Conservation (phyloP, 2,329 filamentous ascomycete species). For the Geosmithia putterillii region DNA sequence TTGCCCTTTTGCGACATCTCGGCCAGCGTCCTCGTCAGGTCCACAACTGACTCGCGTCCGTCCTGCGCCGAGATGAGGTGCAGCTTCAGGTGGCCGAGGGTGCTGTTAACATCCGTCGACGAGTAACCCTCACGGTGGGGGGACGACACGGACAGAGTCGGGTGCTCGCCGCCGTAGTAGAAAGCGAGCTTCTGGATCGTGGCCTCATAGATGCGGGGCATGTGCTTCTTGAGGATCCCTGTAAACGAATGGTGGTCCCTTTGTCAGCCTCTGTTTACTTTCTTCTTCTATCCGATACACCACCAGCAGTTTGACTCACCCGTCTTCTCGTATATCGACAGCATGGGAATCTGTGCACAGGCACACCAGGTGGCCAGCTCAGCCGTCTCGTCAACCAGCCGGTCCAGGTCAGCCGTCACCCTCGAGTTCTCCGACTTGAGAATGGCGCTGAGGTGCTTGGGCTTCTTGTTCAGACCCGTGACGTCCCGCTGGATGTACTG, state of each 20-base stretch:
- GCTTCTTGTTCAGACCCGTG: slow-evolving; percentile 57
- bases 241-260: background rate
- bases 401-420: slow-evolving; percentile 64
- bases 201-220: slow-evolving; percentile 70
- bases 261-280: background rate
- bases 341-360: slow-evolving; percentile 71
- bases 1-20: slow-evolving; percentile 92
- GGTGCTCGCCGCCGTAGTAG: slow-evolving; percentile 72
- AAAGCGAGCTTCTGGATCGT: slow-evolving; percentile 69
- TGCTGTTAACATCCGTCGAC: slow-evolving; percentile 11
- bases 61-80: slow-evolving; percentile 81
- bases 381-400: slow-evolving; percentile 77
- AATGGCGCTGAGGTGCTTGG: slow-evolving; percentile 79
- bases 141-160: slow-evolving; percentile 48
- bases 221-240: slow-evolving; percentile 84
- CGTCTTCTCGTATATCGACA: slow-evolving; percentile 87
- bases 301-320: slow-evolving; percentile 39
- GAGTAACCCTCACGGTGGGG: slow-evolving; percentile 27
- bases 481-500: slow-evolving; percentile 87
- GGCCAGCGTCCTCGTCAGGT: slow-evolving; percentile 84
- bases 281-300: too few species aligned
- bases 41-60: slow-evolving; percentile 85
- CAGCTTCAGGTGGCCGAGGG: slow-evolving; percentile 38
- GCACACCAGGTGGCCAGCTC: slow-evolving; percentile 91
- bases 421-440: slow-evolving; percentile 60